Percentiles rank a stretch among this genome's conserved stretches.
These are phyloP conservation scores for Wickerhamiella vanderwaltii DNA, from an alignment of 805 yeast genomes.

Conservation along the genomic window DNA sequence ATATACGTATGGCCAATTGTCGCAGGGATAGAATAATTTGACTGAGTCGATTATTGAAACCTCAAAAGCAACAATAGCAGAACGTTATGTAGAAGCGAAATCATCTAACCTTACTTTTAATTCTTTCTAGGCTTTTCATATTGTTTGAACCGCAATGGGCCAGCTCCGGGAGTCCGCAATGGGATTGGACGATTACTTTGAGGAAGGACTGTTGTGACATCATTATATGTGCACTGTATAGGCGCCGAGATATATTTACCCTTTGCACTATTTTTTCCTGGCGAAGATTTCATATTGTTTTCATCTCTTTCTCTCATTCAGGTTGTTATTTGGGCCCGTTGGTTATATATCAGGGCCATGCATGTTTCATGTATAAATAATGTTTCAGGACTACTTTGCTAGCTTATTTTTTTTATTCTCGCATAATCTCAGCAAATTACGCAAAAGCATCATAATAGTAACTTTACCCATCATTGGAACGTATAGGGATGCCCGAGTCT, in stretches of 20 bases:
- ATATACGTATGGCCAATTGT: too few relatives aligned
- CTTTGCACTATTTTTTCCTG: not conserved
- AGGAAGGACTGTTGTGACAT: not conserved
- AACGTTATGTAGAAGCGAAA: too few relatives aligned
- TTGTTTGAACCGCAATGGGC: not conserved
- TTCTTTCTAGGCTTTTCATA: too few relatives aligned
- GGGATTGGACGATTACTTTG: slow-evolving; percentile 3
- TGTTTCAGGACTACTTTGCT: not conserved
- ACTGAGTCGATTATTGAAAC: too few relatives aligned
- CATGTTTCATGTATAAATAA: slow-evolving; percentile 1
- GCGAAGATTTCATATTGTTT: too few relatives aligned
- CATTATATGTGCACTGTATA: slow-evolving; percentile 1
- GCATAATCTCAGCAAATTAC: slow-evolving; percentile 74
- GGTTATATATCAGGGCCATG: too few relatives aligned
- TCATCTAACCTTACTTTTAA: too few relatives aligned
- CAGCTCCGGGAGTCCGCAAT: slow-evolving; percentile 1
- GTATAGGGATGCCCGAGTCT: slow-evolving; percentile 75
- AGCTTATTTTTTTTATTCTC: slow-evolving; percentile 40
- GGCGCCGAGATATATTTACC: slow-evolving; percentile 1
- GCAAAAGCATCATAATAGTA: slow-evolving; percentile 83
- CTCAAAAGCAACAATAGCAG: too few relatives aligned
- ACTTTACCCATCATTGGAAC: slow-evolving; percentile 96
- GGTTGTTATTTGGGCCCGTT: too few relatives aligned
- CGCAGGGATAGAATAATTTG: too few relatives aligned
- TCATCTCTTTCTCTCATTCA: too few relatives aligned